Base-by-base conservation (phyloP, 495 filamentous ascomycete species). In the Aspergillus saccharolyticus region DNA sequence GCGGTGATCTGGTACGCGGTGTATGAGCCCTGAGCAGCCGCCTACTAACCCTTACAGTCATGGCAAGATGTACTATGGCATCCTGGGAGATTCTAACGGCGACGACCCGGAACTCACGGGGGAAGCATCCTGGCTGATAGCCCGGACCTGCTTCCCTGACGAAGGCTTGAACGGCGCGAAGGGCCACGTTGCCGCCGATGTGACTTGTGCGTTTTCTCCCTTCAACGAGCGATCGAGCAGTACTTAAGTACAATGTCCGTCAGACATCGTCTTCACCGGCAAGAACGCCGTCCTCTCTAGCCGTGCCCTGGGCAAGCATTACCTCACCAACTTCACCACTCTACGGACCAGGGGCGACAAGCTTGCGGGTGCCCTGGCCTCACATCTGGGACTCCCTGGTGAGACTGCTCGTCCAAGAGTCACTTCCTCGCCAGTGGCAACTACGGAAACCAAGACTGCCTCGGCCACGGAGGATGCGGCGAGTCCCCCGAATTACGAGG, bases 101-200 rank as follows among this genome's bases (percentile, higher is more conserved):
- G 66, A 72, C 52, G 52, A 46, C 5, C 72, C 72, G 7, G 43
- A 72, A 22, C 68, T 71, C 4, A 75, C 71, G 5, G 72, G 72
- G 4, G 72, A 75, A 51, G 72, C 69, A 2, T 75, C 72, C 1
- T 75, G 72, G 72, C 45, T 75, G 14, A 66, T 75, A 66, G 70
- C 72, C 10, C 68, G 69, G 1, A 71, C 69, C 7, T 75, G 72
- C 24, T 75, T 75, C 59, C 72, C 70, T 0, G 60, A 64, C 20
- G 69, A 73, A 12, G 57, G 67, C 22, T 47, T 75, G 22, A 65
- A 64, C 46, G 72, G 72, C n/a, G 68, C 64, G 22, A 58, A 21
- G 12, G 72, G 70, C 16, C 72, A 73, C 42, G 52, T 8, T 4
- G 49, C 42, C 15, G 57, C 58, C 8, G 72, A 75, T 59, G 72